Percentiles rank a stretch among this genome's conserved stretches.
Conservation (phyloP, 345 rosid genomes). For the Eucalyptus erythrocorys region DNA sequence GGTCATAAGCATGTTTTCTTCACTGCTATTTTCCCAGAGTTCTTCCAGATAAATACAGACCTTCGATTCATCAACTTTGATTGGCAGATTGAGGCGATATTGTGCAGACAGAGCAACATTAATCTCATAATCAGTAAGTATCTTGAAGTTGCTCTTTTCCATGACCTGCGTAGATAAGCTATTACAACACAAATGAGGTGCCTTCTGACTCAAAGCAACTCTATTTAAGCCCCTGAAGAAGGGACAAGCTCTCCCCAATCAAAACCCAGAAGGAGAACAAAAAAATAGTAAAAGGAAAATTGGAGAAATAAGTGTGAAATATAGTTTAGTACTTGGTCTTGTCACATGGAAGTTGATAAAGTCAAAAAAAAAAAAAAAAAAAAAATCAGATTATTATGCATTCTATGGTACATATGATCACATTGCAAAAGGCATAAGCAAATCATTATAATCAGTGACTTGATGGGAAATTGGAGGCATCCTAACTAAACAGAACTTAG, state of each 20-base stretch:
- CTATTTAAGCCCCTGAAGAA: neutral
- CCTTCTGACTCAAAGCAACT: neutral
- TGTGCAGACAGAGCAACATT: constrained; percentile 60
- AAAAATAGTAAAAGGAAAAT: neutral
- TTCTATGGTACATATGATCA: neutral
- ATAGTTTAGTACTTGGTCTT: neutral
- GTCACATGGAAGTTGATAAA: neutral
- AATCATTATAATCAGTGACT: neutral
- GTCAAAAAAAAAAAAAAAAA: neutral
- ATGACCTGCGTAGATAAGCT: constrained; percentile 27
- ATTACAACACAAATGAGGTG: neutral
- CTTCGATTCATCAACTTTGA: constrained; percentile 56
- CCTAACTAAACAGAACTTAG: neutral
- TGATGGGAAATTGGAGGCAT: neutral
- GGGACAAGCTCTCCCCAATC: neutral
- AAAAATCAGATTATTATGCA: neutral
- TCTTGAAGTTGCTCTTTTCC: constrained; percentile 74
- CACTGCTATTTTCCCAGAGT: neutral
- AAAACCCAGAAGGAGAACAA: neutral
- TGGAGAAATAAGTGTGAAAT: neutral
- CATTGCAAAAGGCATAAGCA: neutral
- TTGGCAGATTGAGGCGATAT: constrained; percentile 72
- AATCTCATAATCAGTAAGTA: constrained; percentile 46
- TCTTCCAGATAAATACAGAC: constrained; percentile 4
- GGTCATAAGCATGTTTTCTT: neutral